Percentiles rank a stretch among this genome's conserved stretches.
Evolutionary conservation across 208 protist genomes (phyloP).

Genomic region (Acanthamoeba rhysodes): DNA sequence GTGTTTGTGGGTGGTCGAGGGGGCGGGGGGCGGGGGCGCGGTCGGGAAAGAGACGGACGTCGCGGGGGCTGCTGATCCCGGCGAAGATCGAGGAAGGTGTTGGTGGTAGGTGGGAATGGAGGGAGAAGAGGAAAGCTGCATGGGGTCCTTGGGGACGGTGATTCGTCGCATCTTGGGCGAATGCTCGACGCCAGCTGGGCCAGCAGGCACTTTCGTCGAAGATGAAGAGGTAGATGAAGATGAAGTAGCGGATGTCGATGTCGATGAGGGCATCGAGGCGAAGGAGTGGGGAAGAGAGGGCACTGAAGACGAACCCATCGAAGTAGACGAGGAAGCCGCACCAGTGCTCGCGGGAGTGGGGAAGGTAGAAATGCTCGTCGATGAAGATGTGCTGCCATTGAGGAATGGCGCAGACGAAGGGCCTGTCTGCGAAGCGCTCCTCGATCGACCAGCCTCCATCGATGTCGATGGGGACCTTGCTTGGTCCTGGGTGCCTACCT

Average conservation of each 20-base stretch:
- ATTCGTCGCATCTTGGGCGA: constrained; percentile 30
- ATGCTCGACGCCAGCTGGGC: not conserved
- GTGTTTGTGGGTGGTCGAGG: too few species aligned
- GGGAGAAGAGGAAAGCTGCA: not conserved
- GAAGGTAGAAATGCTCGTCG: not conserved
- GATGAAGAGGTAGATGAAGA: not conserved
- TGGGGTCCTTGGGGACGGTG: not conserved
- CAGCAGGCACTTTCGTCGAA: constrained; percentile 9
- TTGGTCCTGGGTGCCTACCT: not conserved
- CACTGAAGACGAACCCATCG: not conserved
- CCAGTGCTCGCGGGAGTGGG: not conserved
- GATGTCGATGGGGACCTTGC: not conserved
- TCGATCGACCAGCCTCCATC: not conserved
- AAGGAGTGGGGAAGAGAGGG: not conserved
- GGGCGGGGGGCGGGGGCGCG: too few species aligned
- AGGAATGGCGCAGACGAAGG: not conserved
- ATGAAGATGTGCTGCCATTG: not conserved
- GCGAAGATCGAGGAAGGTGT: not conserved
- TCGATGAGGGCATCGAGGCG: not conserved
- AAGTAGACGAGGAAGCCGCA: not conserved
- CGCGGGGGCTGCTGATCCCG: not conserved
- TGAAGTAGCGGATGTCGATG: not conserved
- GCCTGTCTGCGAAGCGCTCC: not conserved
- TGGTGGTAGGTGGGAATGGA: not conserved
- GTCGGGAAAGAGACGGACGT: not conserved